A percentile compares a stretch with the other conserved stretches of the same genome.
These are phyloP conservation scores for Ruellia speciosa DNA, from an alignment of 305 asterid genomes.

Conservation along the genomic window DNA sequence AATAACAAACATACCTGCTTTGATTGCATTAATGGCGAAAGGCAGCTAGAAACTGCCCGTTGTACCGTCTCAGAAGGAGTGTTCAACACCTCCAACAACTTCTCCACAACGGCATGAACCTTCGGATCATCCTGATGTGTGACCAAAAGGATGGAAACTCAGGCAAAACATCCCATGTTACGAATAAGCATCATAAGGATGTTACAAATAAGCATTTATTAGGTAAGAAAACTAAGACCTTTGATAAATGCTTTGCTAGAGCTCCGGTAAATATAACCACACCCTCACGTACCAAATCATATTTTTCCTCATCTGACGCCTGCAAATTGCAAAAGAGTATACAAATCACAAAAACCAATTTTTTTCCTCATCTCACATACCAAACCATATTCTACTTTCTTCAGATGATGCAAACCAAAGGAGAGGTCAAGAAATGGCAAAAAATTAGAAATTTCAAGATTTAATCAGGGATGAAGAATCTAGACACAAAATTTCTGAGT, in stretches of 20 bases:
- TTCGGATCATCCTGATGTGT: constrained; percentile 73
- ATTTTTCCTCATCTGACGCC: constrained; percentile 92
- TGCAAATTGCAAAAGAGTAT: constrained; percentile 21
- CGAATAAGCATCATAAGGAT: neutral
- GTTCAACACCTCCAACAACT: constrained; percentile 88
- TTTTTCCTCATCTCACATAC: constrained; percentile 89
- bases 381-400: constrained; percentile 7
- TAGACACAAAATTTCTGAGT: neutral
- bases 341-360: constrained; percentile 22
- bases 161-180: too few species aligned
- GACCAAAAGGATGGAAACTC: neutral
- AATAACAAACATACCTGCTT: constrained; percentile 53
- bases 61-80: constrained; percentile 99
- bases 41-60: constrained; percentile 89
- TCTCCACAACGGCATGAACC: constrained; percentile 93
- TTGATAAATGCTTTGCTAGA: constrained; percentile 82
- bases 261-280: constrained; percentile 98
- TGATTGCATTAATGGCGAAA: constrained; percentile 91
- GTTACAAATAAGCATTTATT: neutral
- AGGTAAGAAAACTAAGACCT: constrained; percentile 38
- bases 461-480: neutral
- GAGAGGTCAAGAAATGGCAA: neutral
- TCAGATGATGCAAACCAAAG: too few species aligned
- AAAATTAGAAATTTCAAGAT: constrained; percentile 9
- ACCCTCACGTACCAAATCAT: constrained; percentile 98